phyloP scores from a whole-genome alignment of 169 alveolate genomes.

The Plasmodium reichenowi region DNA sequence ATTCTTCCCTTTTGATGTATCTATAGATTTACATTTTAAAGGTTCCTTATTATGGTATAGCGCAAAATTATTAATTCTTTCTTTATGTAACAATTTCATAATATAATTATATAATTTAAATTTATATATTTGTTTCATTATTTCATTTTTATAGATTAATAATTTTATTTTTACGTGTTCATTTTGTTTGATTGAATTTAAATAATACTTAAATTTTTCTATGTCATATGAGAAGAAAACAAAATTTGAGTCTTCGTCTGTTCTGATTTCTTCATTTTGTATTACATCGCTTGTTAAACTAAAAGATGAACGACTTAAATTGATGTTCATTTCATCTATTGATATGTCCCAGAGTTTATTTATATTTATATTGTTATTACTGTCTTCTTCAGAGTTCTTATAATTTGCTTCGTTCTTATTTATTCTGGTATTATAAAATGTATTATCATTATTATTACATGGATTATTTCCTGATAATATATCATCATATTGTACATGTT shows the following conservation, averaged over 20 bases:
- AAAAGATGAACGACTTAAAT: not conserved
- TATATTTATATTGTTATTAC: not conserved
- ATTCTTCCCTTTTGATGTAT: not conserved
- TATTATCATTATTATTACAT: not conserved
- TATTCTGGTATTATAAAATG: not conserved
- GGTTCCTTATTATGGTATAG: not conserved
- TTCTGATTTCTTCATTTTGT: not conserved
- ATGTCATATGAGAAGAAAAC: not conserved
- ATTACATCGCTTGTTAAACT: not conserved
- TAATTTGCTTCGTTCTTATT: not conserved
- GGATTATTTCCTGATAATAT: too few relatives aligned
- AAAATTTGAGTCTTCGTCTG: not conserved
- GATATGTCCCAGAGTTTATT: conserved; percentile 43
- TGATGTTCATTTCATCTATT: conserved; percentile 22
- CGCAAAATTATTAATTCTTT: conserved; percentile 6
- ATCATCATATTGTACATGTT: not conserved
- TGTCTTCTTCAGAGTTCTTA: not conserved
- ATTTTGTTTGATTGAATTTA: not conserved
- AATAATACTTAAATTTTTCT: not conserved
- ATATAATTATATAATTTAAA: conserved; percentile 30
- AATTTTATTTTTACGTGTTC: conserved; percentile 32
- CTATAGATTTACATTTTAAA: too few relatives aligned
- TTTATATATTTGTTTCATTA: conserved; percentile 37
- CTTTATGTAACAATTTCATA: conserved; percentile 39
- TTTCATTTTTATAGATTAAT: conserved; percentile 34